Conservation (phyloP, 2,329 filamentous ascomycete species). For the Meredithiella fracta region DNA sequence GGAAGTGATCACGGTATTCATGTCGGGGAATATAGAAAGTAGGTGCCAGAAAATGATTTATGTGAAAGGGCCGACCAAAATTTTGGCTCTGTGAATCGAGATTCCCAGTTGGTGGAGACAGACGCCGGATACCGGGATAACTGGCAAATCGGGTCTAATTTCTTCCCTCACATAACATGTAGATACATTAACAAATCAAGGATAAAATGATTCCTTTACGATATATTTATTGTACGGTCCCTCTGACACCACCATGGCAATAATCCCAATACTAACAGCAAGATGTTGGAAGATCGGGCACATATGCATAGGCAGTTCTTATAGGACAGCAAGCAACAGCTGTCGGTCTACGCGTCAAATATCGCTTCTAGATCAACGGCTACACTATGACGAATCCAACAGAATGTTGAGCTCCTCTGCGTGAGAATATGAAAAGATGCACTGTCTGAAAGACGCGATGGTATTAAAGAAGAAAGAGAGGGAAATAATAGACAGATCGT, state of each 20-base stretch:
- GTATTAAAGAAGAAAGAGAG: slow-evolving; percentile 29
- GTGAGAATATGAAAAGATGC: slow-evolving; percentile 49
- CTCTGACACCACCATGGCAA: slow-evolving; percentile 27
- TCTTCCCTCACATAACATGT: too few relatives aligned
- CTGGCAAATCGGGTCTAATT: too few relatives aligned
- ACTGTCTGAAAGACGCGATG: slow-evolving; percentile 78
- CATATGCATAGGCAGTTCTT: slow-evolving; percentile 41
- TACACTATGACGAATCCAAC: slow-evolving; percentile 38
- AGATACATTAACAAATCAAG: too few relatives aligned
- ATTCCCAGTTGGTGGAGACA: too few relatives aligned
- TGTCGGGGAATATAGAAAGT: too few relatives aligned
- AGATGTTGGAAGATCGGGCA: slow-evolving; percentile 15
- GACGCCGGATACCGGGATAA: too few relatives aligned
- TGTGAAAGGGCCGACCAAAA: too few relatives aligned
- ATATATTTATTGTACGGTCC: slow-evolving; percentile 23
- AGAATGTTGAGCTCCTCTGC: slow-evolving; percentile 52
- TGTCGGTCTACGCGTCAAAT: slow-evolving; percentile 20
- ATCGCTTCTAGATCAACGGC: slow-evolving; percentile 49
- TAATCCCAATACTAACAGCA: slow-evolving; percentile 18
- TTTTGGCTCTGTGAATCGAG: too few relatives aligned
- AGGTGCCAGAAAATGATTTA: too few relatives aligned
- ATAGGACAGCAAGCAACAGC: slow-evolving; percentile 28
- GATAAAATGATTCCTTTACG: too few relatives aligned
- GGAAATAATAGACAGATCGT: slow-evolving; percentile 12
- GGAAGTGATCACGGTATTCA: too few relatives aligned